Base-by-base conservation (phyloP, 108 stramenopile species). In the Nannochloropsis granulata region DNA sequence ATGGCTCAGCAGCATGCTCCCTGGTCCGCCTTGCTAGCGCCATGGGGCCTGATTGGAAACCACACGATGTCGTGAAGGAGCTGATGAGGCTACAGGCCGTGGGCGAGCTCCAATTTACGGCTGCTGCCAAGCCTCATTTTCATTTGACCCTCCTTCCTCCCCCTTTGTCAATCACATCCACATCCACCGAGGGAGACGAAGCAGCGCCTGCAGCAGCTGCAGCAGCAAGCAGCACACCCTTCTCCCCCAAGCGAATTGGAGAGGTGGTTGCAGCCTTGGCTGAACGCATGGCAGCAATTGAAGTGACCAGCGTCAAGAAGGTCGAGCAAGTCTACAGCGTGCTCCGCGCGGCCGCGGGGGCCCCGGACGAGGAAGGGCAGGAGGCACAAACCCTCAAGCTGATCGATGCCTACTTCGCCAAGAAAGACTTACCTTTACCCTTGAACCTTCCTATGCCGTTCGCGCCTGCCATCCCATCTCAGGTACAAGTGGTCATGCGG, bases 1-100 rank as follows among this genome's bases (percentile, higher is more conserved):
- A 80, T 79, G 86, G 86, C 0, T 87, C 86, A 24, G 86, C 80
- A 45, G 83, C 78, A 78, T 44, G 79, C 25, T 83, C 82, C 43
- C 45, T 87, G 43, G 83, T 87, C 14, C 23, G 42, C 26, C 44
- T 87, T 79, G 24, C 56, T 7, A 71, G 56, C 10, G 56, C 56
- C n/a, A 71, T 71, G 56, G 56, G 56, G n/a, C 16, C n/a, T 5
- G 56, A 71, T 71, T 71, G 56, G 56, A 71, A n/a, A n/a, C 56
- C 56, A n/a, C 56, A 71, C 56, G 56, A 71, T 71, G 56, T 71
- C 56, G 56, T 71, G 21, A 71, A 71, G 56, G 56, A 71, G n/a
- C 16, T 71, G 11, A 11, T 10, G n/a, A 16, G 56, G n/a, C 56
- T 71, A n/a, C 56, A 71, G n/a, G n/a, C 56, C 10, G 11, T n/a